Evolutionary conservation across 2,329 filamentous ascomycete genomes (phyloP).

Genomic region (Zymoseptoria tritici): DNA sequence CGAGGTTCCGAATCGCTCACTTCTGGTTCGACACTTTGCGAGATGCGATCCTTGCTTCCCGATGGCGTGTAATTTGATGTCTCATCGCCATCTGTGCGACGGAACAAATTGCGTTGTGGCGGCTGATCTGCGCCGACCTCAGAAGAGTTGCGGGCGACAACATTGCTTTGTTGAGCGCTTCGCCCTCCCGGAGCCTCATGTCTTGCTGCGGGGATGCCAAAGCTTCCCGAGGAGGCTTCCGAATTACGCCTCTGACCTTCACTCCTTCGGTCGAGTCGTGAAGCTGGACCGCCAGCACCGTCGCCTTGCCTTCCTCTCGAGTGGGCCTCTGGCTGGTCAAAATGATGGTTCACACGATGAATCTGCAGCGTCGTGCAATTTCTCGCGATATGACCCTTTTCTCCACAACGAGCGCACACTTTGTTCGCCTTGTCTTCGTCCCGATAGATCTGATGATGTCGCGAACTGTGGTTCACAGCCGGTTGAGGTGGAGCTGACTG

Average conservation of each 20-base stretch:
- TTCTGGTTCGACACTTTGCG: slow-evolving; percentile 1
- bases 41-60: not conserved
- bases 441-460: not conserved
- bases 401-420: slow-evolving; percentile 11
- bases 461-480: not conserved
- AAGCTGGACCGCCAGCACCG: too few relatives aligned
- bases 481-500: not conserved
- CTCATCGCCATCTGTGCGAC: not conserved
- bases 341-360: not conserved
- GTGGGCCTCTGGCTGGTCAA: not conserved
- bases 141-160: too few relatives aligned
- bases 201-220: not conserved
- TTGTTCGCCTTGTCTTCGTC: slow-evolving; percentile 1
- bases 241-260: not conserved
- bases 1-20: not conserved
- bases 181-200: not conserved
- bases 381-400: slow-evolving; percentile 10
- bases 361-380: slow-evolving; percentile 2
- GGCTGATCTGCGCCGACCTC: not conserved
- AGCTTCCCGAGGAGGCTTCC: not conserved
- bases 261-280: not conserved
- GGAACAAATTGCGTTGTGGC: not conserved
- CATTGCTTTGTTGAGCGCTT: not conserved
- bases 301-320: not conserved
- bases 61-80: not conserved